Evolutionary conservation across 1,139 yeast genomes (phyloP), one percentile per base, ranked within the genome.

Genomic region (Barnettozyma hawaiiensis): DNA sequence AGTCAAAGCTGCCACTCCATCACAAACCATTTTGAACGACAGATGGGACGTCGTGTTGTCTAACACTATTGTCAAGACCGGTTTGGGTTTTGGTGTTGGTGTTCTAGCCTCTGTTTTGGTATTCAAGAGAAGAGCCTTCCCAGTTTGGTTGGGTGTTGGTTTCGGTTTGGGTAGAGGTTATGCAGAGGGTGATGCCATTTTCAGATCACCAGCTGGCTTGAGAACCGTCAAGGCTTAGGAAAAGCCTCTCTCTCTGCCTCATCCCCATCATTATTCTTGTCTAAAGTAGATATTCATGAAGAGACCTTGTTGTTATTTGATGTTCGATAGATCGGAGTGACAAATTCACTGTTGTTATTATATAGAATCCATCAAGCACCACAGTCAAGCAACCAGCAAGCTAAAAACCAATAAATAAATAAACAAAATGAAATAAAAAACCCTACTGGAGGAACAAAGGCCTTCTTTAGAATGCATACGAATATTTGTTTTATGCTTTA

Each of bases 21-120:
- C 85, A 42, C 85, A 80, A 65, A 76, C 79, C 61, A 76, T 85
- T 58, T 73, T 85, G 59, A 83, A 84, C 62, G 90, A 85, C 62
- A 85, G 84, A 71, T 94, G 98, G 98, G 99, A 94, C 64, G 87
- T 90, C 52, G 97, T 90, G 44, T 75, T 94, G 60, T 87, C 98
- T 50, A 94, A 94, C 70, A 80, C 94, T 50, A 73, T 94, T 55
- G 95, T 94, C 57, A 92, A 92, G 69, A 84, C 97, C 58, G 96
- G 97, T n/a, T 76, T 94, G 53, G 98, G 99, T 43, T 83, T 94
- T 54, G 97, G 97, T 49, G 95, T 85, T 40, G 99, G 99, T 66
- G 96, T 94, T 37, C 76, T 90, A 47, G 85, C 95, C 31, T 86
- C 96, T n/a, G 95, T 90, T 39, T 69, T 94, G 49, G 67, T 92